Evolutionary conservation across 495 filamentous ascomycete species (phyloP).

Genomic region (Mytilinidion resinicola): DNA sequence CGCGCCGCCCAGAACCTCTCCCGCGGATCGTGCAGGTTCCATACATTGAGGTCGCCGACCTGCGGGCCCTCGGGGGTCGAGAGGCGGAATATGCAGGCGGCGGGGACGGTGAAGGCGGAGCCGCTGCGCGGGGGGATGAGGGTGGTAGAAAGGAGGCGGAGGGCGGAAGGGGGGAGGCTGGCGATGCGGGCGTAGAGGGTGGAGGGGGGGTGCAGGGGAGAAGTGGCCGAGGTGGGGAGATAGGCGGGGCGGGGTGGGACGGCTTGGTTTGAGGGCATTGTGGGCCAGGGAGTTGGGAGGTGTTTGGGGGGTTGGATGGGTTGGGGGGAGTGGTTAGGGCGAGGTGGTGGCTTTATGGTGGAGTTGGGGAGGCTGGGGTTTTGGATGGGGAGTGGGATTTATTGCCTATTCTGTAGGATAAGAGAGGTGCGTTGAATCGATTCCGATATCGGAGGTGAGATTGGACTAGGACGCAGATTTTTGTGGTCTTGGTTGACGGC

Average conservation of each 20-base stretch:
- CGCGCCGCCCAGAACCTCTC: slow-evolving; percentile 75
- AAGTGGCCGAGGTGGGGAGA: slow-evolving; percentile 15
- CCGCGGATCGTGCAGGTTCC: slow-evolving; percentile 66
- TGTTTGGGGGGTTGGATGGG: no score
- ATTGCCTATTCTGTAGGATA: no score
- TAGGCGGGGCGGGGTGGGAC: slow-evolving; percentile 17
- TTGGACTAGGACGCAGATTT: no score
- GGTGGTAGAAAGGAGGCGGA: slow-evolving; percentile 10
- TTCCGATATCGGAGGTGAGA: no score
- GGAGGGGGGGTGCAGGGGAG: slow-evolving; percentile 22
- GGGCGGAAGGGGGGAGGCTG: slow-evolving; percentile 4
- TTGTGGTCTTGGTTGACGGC: no score
- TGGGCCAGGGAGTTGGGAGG: no score
- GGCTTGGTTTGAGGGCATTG: background rate
- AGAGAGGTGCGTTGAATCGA: no score
- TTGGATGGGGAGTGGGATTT: no score
- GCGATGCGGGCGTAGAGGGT: slow-evolving; percentile 13
- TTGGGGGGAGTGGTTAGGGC: no score
- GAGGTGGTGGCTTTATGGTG: no score
- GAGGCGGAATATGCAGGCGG: slow-evolving; percentile 60
- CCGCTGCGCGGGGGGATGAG: slow-evolving; percentile 34
- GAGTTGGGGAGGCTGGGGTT: no score
- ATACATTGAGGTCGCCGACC: slow-evolving; percentile 71
- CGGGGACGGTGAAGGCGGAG: slow-evolving; percentile 30
- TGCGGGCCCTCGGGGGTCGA: slow-evolving; percentile 66